Conservation (phyloP, 2,329 filamentous ascomycete species). For the Aspergillus melleus region DNA sequence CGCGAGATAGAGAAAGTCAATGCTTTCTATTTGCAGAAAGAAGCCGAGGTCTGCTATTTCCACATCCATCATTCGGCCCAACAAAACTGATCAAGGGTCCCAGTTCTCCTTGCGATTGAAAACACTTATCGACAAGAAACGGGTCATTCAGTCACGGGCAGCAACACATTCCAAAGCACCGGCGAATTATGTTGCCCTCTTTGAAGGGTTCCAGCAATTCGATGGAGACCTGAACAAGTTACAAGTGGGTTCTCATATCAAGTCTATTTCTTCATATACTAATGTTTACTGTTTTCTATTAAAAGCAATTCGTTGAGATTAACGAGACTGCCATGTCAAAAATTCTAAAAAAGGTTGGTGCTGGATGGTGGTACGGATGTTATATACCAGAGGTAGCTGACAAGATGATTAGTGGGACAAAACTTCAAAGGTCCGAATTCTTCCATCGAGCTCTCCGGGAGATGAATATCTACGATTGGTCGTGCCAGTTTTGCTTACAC, state of each 20-base stretch:
- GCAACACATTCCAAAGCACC: slow-evolving; percentile 80
- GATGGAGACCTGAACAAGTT: slow-evolving; percentile 95
- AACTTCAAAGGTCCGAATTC: slow-evolving; percentile 74
- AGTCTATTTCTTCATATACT: background rate
- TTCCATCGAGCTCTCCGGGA: background rate
- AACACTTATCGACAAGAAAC: slow-evolving; percentile 93
- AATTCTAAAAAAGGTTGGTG: slow-evolving; percentile 84
- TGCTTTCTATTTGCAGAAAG: slow-evolving; percentile 95
- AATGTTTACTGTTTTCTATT: background rate
- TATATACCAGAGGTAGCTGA: slow-evolving; percentile 22
- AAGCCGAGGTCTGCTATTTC: slow-evolving; percentile 74
- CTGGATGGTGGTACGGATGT: slow-evolving; percentile 1
- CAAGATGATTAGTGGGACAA: slow-evolving; percentile 76
- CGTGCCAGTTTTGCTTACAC: slow-evolving; percentile 28
- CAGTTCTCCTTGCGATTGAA: slow-evolving; percentile 91
- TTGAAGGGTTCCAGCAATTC: slow-evolving; percentile 97
- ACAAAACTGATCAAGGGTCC: background rate
- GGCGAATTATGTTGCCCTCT: slow-evolving; percentile 88
- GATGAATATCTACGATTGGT: slow-evolving; percentile 1
- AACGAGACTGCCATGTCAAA: slow-evolving; percentile 98
- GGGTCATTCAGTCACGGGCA: slow-evolving; percentile 76
- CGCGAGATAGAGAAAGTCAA: slow-evolving; percentile 98
- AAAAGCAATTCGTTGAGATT: slow-evolving; percentile 91
- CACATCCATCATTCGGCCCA: background rate
- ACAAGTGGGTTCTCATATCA: slow-evolving; percentile 50